Conservation (phyloP, 768 basidiomycete species). For the Suillus sp. region DNA sequence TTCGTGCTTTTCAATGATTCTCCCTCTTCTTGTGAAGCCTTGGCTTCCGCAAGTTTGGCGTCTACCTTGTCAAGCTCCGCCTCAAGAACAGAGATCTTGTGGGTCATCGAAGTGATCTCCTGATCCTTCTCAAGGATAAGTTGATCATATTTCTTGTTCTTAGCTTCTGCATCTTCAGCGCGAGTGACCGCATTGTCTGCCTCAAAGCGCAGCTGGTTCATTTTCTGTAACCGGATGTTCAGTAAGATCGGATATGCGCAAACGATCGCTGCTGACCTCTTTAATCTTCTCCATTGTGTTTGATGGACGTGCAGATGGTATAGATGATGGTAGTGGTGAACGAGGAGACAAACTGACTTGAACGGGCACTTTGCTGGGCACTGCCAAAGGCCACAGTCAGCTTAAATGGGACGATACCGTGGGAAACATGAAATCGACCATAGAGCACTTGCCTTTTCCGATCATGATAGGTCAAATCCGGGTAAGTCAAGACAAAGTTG, state of each 20-base stretch:
- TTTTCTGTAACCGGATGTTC: constrained; percentile 52
- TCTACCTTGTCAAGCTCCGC: constrained; percentile 73
- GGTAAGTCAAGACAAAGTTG: neutral
- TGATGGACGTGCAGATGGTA: constrained; percentile 13
- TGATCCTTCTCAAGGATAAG: constrained; percentile 80
- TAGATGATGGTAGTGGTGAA: constrained; percentile 12
- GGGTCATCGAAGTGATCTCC: constrained; percentile 76
- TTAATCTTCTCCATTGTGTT: constrained; percentile 50
- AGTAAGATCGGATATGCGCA: neutral
- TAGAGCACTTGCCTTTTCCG: constrained; percentile 34
- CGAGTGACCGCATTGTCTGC: constrained; percentile 80
- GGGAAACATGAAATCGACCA: constrained; percentile 29
- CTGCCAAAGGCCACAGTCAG: constrained; percentile 17
- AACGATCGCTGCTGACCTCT: constrained; percentile 34
- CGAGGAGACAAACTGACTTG: constrained; percentile 17
- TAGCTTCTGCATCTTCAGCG: constrained; percentile 85
- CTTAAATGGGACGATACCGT: constrained; percentile 34
- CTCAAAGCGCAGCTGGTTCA: constrained; percentile 77
- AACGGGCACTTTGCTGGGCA: constrained; percentile 17
- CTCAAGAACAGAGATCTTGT: constrained; percentile 68
- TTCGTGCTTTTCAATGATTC: constrained; percentile 70
- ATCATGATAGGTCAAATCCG: constrained; percentile 28
- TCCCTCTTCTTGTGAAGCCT: constrained; percentile 64
- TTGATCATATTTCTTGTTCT: constrained; percentile 80
- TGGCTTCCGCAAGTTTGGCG: constrained; percentile 60